Percentiles rank a stretch among this genome's conserved stretches.
These are phyloP conservation scores for Pochonia chlamydosporia DNA, from an alignment of 2,329 filamentous ascomycete genomes.

Conservation along the genomic window DNA sequence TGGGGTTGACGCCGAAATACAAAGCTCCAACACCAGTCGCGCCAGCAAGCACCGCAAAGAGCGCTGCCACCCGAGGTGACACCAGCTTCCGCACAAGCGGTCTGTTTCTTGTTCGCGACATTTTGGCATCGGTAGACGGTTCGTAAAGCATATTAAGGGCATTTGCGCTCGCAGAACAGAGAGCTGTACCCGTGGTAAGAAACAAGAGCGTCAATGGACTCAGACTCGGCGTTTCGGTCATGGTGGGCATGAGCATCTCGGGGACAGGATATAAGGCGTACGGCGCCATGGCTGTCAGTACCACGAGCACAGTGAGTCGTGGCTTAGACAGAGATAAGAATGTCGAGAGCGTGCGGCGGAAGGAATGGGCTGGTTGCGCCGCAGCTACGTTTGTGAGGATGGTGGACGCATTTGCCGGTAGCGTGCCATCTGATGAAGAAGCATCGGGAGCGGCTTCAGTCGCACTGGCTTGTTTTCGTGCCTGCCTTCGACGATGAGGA, in stretches of 20 bases:
- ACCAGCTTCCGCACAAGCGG: constrained; percentile 82
- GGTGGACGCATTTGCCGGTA: constrained; percentile 49
- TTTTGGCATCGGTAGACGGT: constrained; percentile 80
- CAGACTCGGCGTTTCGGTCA: constrained; percentile 66
- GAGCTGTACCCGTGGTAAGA: constrained; percentile 80
- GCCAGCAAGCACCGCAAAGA: constrained; percentile 75
- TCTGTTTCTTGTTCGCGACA: constrained; percentile 87
- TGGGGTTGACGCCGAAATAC: constrained; percentile 90
- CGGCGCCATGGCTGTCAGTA: constrained; percentile 82
- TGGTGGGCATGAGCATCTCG: constrained; percentile 68
- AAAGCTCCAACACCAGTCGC: constrained; percentile 64
- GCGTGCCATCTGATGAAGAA: constrained; percentile 18
- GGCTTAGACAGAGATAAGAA: constrained; percentile 94
- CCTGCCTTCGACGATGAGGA: constrained; percentile 30
- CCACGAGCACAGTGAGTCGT: constrained; percentile 83
- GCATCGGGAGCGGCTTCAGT: neutral
- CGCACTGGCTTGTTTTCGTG: constrained; percentile 18
- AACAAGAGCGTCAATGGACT: constrained; percentile 89
- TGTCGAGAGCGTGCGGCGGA: constrained; percentile 65
- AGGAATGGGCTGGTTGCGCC: constrained; percentile 41
- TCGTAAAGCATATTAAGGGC: constrained; percentile 97
- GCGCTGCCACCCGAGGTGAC: constrained; percentile 60
- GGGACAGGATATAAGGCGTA: constrained; percentile 94
- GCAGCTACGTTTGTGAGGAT: constrained; percentile 47
- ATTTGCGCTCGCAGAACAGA: constrained; percentile 89